These are phyloP conservation scores for Backusella westeae DNA, from an alignment of 192 early-diverging fungal genomes.

Conservation along the genomic window DNA sequence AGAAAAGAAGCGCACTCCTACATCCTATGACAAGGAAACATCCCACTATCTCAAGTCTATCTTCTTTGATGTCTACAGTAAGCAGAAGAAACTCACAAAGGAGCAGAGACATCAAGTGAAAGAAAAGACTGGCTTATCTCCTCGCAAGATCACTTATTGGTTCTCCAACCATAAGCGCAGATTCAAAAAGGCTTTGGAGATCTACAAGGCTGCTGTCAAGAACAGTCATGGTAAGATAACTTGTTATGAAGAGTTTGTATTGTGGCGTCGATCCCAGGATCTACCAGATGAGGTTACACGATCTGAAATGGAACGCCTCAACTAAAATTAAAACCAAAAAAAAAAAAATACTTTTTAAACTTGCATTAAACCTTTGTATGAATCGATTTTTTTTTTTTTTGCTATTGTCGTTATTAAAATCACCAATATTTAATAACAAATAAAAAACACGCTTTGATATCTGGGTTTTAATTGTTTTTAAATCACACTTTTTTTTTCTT, in stretches of 20 bases:
- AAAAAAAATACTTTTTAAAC: not conserved
- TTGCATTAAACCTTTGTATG: not conserved
- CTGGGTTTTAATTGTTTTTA: not conserved
- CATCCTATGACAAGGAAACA: conserved; percentile 18
- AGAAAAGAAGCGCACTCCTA: conserved; percentile 7
- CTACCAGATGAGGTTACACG: conserved; percentile 8
- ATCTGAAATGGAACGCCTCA: not conserved
- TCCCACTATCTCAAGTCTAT: conserved; percentile 16
- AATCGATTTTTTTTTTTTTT: not conserved
- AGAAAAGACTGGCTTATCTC: conserved; percentile 20
- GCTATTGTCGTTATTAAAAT: not conserved
- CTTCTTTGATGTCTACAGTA: conserved; percentile 25
- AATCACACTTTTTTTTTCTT: not conserved
- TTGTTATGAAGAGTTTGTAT: conserved; percentile 3
- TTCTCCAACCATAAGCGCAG: conserved; percentile 35
- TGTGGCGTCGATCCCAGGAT: not conserved
- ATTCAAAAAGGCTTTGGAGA: not conserved
- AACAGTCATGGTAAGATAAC: not conserved
- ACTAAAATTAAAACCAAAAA: not conserved
- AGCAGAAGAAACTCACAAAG: conserved; percentile 21
- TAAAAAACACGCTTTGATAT: not conserved
- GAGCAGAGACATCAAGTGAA: conserved; percentile 11
- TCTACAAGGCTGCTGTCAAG: not conserved
- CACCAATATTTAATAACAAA: not conserved
- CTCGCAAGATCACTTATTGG: conserved; percentile 35